Evolutionary conservation across 805 yeast species (phyloP), one percentile per base, ranked within the genome.

Genomic region (Ogataea nakhonphanomensis): DNA sequence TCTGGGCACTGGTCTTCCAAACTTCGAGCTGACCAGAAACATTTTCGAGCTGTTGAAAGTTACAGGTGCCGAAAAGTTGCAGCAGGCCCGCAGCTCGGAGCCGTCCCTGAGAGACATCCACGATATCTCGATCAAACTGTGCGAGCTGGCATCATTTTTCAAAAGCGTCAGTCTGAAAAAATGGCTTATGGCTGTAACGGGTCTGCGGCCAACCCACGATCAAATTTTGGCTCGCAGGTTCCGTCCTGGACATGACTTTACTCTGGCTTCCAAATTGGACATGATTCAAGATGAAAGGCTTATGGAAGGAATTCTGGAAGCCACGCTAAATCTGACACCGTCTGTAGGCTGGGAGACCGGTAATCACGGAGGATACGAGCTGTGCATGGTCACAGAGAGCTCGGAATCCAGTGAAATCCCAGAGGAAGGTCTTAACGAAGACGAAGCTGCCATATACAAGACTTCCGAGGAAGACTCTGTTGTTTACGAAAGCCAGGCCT

Each of bases 211-310:
- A 7, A 65, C 78, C 3, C 73, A 81, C 35, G 85, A 84, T 48
- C 86, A 83, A 50, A 66, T 84, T 1, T 58, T 90, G 20, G 74
- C 86, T 7, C 74, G 99, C 55, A 71, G 97, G 48, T 93, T 93
- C 66, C 77, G 99, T 53, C 99, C 96, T 1, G 99, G 98, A 3
- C 81, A 78, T 22, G 99, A 93, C 61, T 93, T 86, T 62, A 90
- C 91, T 3, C 66, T 93, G 32, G 99, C 99, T 0, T 86, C 98
- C 1, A 72, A 45, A 51, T 51, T 54, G 41, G 67, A 51, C 20
- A 54, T 44, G 1, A 44, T 42, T 12, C 55, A 53, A 20, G 64
- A 69, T 21, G 34, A 41, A 4, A 22, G 15, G 11, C 67, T 71
- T 2, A 64, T 77, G 30, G 74, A 69, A 30, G 75, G 77, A 2